Evolutionary conservation across 768 basidiomycete genomes (phyloP).

Genomic region (Tricholomella constricta): DNA sequence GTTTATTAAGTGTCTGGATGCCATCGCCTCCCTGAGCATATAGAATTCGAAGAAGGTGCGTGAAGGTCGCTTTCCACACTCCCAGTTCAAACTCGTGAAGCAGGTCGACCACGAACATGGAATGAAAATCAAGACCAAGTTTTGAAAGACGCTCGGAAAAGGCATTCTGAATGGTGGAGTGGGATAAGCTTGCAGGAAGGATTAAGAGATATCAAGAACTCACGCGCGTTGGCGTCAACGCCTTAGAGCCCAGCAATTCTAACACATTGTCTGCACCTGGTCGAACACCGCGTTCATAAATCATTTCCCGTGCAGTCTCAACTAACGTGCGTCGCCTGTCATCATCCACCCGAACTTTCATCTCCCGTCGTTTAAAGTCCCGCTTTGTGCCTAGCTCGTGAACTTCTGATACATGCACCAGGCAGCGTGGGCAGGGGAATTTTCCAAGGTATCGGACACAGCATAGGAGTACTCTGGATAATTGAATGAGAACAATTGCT

Average conservation of each 20-base stretch:
- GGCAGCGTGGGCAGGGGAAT: background rate
- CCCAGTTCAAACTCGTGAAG: conserved; percentile 42
- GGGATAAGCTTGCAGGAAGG: background rate
- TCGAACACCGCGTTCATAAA: background rate
- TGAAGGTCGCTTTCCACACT: conserved; percentile 36
- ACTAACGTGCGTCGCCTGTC: background rate
- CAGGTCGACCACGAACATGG: conserved; percentile 32
- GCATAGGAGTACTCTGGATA: background rate
- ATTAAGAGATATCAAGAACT: background rate
- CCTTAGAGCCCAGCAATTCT: no score
- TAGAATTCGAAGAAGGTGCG: conserved; percentile 36
- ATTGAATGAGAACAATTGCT: no score
- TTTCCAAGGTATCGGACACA: background rate
- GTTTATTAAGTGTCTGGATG: conserved; percentile 23
- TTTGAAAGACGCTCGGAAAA: background rate
- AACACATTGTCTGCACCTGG: background rate
- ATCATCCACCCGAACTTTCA: background rate
- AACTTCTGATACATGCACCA: background rate
- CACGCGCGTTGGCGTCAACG: no score
- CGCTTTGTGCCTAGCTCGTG: background rate
- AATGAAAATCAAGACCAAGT: conserved; percentile 24
- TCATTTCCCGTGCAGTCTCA: background rate
- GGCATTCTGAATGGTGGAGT: background rate
- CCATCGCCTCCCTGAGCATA: conserved; percentile 14
- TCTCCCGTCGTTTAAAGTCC: background rate